Evolutionary conservation across 1,284 basidiomycete species (phyloP).

Genomic region (Schizophyllum amplum): DNA sequence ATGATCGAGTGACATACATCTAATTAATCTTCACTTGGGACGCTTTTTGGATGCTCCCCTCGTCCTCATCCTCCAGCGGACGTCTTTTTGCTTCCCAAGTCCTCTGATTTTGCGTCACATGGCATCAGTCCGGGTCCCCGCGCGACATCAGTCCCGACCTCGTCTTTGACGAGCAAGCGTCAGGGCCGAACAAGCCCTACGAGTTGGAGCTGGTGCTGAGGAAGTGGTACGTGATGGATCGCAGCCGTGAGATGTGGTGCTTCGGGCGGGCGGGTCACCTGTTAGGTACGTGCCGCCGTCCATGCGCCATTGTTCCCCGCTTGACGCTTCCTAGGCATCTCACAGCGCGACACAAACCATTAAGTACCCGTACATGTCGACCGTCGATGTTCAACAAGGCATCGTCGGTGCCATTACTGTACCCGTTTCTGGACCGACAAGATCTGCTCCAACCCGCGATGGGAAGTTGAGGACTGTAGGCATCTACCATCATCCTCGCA

Average conservation of each 20-base stretch:
- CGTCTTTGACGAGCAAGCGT: conserved; percentile 48
- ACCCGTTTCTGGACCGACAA: conserved; percentile 62
- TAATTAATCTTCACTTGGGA: conserved; percentile 48
- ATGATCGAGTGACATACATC: neutral
- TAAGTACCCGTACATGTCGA: conserved; percentile 85
- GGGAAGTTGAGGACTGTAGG: conserved; percentile 61
- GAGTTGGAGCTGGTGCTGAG: conserved; percentile 83
- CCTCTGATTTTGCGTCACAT: conserved; percentile 86
- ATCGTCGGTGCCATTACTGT: conserved; percentile 51
- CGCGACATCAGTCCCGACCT: conserved; percentile 55
- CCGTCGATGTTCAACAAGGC: conserved; percentile 41
- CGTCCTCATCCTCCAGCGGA: conserved; percentile 83
- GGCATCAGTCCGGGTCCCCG: too few species aligned
- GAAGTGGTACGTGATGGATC: conserved; percentile 86
- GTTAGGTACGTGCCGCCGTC: conserved; percentile 48
- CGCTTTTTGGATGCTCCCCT: conserved; percentile 85
- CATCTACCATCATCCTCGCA: conserved; percentile 20
- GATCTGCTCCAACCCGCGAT: conserved; percentile 50
- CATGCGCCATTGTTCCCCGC: conserved; percentile 1
- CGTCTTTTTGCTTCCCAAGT: conserved; percentile 89
- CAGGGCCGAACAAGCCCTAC: conserved; percentile 27
- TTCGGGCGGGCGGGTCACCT: conserved; percentile 70
- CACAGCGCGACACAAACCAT: conserved; percentile 86
- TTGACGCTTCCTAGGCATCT: conserved; percentile 49
- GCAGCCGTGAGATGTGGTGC: conserved; percentile 79